Conservation (phyloP, 441 rosid genomes). For the Daphne laureola region DNA sequence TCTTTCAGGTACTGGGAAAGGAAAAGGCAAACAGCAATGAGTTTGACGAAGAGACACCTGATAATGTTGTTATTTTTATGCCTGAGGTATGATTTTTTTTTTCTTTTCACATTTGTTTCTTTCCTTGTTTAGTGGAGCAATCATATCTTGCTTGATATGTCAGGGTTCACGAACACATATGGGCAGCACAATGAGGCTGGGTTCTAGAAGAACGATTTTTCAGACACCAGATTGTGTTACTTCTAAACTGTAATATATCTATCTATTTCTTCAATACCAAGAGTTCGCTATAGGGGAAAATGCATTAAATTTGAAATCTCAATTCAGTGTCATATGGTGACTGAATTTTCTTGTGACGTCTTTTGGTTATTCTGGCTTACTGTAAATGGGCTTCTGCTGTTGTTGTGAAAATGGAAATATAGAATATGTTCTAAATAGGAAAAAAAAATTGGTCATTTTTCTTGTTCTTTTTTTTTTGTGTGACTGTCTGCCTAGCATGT, state of each 20-base stretch:
- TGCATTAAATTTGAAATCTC: background rate
- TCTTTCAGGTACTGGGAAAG: conserved; percentile 54
- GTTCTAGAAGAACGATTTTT: conserved; percentile 60
- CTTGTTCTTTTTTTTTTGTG: too few species aligned
- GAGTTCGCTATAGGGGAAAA: background rate
- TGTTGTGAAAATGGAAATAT: too few species aligned
- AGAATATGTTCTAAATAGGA: too few species aligned
- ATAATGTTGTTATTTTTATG: conserved; percentile 63
- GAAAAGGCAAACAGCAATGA: conserved; percentile 59
- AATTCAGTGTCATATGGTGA: conserved; percentile 2
- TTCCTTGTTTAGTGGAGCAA: conserved; percentile 5
- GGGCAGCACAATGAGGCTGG: conserved; percentile 85
- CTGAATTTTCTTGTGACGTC: conserved; percentile 4
- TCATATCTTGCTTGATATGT: conserved; percentile 11
- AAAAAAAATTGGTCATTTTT: too few species aligned
- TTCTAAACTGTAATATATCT: conserved; percentile 38
- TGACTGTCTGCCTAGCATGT: too few species aligned
- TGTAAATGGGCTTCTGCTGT: background rate
- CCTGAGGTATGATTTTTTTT: conserved; percentile 45
- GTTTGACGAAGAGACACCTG: conserved; percentile 51
- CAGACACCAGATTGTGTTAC: conserved; percentile 50
- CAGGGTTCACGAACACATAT: conserved; percentile 76
- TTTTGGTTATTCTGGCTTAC: conserved; percentile 3
- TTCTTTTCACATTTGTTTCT: background rate
- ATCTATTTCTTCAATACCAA: conserved; percentile 3